Evolutionary conservation across 2,329 filamentous ascomycete species (phyloP).

Genomic region (Aspergillus eucalypticola): DNA sequence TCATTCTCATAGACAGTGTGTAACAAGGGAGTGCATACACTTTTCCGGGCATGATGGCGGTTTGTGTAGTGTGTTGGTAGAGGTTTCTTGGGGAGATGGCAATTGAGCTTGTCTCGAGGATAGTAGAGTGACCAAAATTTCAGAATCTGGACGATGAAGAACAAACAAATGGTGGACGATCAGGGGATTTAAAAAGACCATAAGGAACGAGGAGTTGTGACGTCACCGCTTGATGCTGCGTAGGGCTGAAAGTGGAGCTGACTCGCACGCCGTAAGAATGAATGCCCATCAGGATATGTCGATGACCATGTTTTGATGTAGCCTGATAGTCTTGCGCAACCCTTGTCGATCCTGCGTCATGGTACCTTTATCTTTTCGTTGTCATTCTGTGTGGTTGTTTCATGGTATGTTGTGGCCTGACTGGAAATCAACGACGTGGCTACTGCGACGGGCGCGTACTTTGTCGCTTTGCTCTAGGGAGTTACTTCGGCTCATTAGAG

Average conservation of each 20-base stretch:
- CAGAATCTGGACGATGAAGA: not conserved
- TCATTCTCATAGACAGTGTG: not conserved
- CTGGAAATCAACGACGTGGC: no score
- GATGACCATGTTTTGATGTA: not conserved
- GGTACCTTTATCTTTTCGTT: no score
- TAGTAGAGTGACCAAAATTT: not conserved
- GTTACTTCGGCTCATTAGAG: no score
- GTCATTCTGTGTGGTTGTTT: no score
- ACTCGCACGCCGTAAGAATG: not conserved
- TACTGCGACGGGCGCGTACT: no score
- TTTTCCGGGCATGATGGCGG: slow-evolving; percentile 1
- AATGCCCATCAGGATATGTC: not conserved
- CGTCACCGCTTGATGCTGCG: slow-evolving; percentile 1
- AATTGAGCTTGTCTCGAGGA: not conserved
- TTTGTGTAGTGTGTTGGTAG: not conserved
- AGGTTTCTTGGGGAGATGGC: not conserved
- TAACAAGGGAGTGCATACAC: not conserved
- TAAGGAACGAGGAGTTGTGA: not conserved
- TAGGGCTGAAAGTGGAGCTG: slow-evolving; percentile 8
- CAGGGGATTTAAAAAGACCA: slow-evolving; percentile 1
- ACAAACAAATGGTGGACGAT: not conserved
- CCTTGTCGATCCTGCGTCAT: not conserved
- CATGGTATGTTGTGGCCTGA: no score
- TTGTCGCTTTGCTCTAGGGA: no score
- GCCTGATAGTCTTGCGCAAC: not conserved